phyloP scores from a whole-genome alignment of 108 stramenopile genomes.

The Epithemia pelagica region DNA sequence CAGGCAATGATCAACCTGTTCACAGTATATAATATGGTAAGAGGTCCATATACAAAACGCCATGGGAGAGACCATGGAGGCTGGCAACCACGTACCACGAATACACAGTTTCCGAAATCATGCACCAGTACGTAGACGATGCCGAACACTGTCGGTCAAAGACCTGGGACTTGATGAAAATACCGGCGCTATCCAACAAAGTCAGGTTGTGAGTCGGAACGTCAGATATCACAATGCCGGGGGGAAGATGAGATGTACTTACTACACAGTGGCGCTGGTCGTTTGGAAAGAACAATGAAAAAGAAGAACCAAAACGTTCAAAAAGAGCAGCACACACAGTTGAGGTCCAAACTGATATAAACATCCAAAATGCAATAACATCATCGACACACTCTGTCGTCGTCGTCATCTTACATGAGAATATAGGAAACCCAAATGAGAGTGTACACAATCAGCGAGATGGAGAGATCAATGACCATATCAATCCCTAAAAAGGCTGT shows the following conservation, averaged over 20 bases:
- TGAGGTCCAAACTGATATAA: background rate
- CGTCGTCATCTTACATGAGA: conserved; percentile 4
- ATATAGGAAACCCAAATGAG: conserved; percentile 30
- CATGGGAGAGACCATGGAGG: too few relatives aligned
- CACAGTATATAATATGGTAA: too few relatives aligned
- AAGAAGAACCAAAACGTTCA: background rate
- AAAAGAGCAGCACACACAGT: background rate
- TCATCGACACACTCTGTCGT: too few relatives aligned
- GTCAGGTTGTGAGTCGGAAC: too few relatives aligned
- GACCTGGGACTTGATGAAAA: too few relatives aligned
- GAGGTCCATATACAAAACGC: too few relatives aligned
- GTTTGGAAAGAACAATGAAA: background rate
- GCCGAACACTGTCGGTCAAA: background rate
- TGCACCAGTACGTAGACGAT: background rate
- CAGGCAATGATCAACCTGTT: background rate
- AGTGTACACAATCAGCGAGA: background rate
- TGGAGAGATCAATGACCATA: conserved; percentile 18
- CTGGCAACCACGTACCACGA: background rate
- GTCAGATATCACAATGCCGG: too few relatives aligned
- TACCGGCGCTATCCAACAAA: too few relatives aligned
- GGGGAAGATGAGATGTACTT: background rate
- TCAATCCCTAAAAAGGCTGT: conserved; percentile 13
- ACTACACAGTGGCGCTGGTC: background rate
- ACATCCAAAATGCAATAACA: too few relatives aligned
- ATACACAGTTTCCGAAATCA: background rate